Base-by-base conservation (phyloP, 495 filamentous ascomycete genomes). In the Xylaria bambusicola region DNA sequence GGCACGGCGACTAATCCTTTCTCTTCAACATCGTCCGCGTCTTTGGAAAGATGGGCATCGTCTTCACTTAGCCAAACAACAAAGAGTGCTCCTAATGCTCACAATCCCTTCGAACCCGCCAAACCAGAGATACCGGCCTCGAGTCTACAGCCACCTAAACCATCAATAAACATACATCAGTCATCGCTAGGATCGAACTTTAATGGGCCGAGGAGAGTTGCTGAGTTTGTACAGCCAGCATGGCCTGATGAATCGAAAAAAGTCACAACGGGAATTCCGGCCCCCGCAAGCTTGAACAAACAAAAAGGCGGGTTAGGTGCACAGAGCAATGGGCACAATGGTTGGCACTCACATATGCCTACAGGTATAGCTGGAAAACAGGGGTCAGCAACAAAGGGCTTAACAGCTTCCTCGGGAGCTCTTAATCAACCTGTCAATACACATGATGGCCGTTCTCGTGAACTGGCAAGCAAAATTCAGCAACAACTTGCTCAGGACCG, bases 401-500 rank as follows among this genome's bases (percentile, higher is more conserved):
- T 24, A 10, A 15, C 20, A 20, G 15, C 2, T 21, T 23, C 13
- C 47, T 15, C 24, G 29, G 1, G 38, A 38, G n/a, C n/a, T 26
- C n/a, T 24, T 3, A 41, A 31, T 20, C n/a, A 29, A 10, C 26
- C 45, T 18, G 6, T 9, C 1, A 42, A 21, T 4, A 42, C 21
- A 29, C 45, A 51, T 8, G 45, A 51, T 21, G 65, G 62, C 4
- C 55, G 61, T 27, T 54, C 58, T 31, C 50, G 56, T 57, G 66
- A 76, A 44, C 74, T 72, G 47, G 73, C 76, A 24, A 75, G 68
- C 26, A 74, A 71, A 52, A 72, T 81, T 40, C 67, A 66, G 42
- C 62, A 62, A 3, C 77, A 78, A 42, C 67, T 81, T 3, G 62
- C 65, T 6, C 77, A 72, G 58, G 74, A 80, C 23, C 68, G 68